Evolutionary conservation across 352 stramenopile species (phyloP).

Genomic region (Pythium aphanidermatum): DNA sequence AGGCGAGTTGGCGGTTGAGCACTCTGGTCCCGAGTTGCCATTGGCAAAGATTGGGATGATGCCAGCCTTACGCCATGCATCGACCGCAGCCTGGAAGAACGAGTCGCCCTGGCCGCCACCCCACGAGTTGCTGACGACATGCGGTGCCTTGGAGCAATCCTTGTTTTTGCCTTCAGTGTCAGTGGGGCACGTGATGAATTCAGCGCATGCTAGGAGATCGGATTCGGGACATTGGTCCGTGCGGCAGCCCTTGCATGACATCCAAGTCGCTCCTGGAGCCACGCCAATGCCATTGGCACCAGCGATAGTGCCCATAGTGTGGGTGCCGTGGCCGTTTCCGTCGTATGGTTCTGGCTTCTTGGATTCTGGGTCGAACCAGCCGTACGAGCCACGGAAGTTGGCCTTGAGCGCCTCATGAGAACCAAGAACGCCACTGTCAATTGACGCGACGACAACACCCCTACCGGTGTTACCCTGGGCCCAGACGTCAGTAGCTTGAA

Average conservation of each 20-base stretch:
- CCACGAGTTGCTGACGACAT: slow-evolving; percentile 21
- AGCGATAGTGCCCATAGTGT: slow-evolving; percentile 11
- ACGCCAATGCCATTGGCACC: slow-evolving; percentile 6
- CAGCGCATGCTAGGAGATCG: slow-evolving; percentile 1
- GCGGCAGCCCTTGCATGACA: slow-evolving; percentile 4
- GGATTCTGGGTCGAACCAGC: slow-evolving; percentile 22
- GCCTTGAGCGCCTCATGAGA: slow-evolving; percentile 17
- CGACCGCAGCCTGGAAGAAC: slow-evolving; percentile 6
- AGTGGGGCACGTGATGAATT: slow-evolving; percentile 10
- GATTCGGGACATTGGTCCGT: background rate
- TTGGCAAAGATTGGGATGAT: slow-evolving; percentile 24
- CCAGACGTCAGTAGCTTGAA: slow-evolving; percentile 14
- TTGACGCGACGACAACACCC: slow-evolving; percentile 17
- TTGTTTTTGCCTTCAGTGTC: slow-evolving; percentile 11
- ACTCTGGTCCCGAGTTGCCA: slow-evolving; percentile 15
- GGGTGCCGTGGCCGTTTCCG: slow-evolving; percentile 2
- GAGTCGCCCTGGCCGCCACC: slow-evolving; percentile 1
- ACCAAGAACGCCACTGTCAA: slow-evolving; percentile 16
- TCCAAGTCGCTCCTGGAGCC: slow-evolving; percentile 7
- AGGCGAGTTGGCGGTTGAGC: slow-evolving; percentile 4
- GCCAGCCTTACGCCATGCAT: slow-evolving; percentile 12
- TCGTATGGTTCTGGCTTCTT: slow-evolving; percentile 4
- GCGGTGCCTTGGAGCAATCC: slow-evolving; percentile 16
- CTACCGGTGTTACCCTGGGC: slow-evolving; percentile 5
- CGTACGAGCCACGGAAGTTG: slow-evolving; percentile 14